These are phyloP conservation scores for Cercospora sp. DNA, from an alignment of 2,329 filamentous ascomycete species.

Conservation along the genomic window DNA sequence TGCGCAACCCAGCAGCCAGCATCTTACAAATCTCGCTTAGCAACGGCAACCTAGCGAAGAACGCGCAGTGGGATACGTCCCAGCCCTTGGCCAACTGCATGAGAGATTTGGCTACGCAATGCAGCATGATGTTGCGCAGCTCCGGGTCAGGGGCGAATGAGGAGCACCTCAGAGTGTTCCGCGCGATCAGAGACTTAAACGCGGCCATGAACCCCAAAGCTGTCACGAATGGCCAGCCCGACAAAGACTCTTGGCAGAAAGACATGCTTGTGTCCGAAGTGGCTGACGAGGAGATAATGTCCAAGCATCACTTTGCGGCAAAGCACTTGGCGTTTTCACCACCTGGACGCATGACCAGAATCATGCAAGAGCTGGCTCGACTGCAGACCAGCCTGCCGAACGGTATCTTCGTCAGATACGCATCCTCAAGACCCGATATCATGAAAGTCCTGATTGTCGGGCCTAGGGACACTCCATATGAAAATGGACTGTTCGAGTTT, in stretches of 20 bases:
- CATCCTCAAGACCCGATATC: slow-evolving; percentile 58
- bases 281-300: slow-evolving; percentile 43
- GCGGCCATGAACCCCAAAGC: slow-evolving; percentile 13
- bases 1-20: slow-evolving; percentile 40
- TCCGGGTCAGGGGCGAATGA: neutral
- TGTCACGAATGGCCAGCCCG: neutral
- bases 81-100: slow-evolving; percentile 35
- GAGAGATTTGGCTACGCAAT: slow-evolving; percentile 36
- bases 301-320: slow-evolving; percentile 31
- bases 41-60: slow-evolving; percentile 12
- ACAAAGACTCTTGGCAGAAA: slow-evolving; percentile 30
- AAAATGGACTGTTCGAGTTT: slow-evolving; percentile 59
- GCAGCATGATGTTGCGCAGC: slow-evolving; percentile 37
- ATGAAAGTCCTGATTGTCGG: slow-evolving; percentile 59
- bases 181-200: slow-evolving; percentile 13
- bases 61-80: slow-evolving; percentile 19
- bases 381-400: slow-evolving; percentile 51
- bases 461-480: slow-evolving; percentile 59
- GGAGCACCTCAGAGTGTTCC: slow-evolving; percentile 30
- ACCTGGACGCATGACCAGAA: slow-evolving; percentile 50
- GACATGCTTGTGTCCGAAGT: slow-evolving; percentile 41
- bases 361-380: slow-evolving; percentile 57
- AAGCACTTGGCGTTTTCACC: slow-evolving; percentile 13
- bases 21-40: slow-evolving; percentile 41
- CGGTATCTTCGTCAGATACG: slow-evolving; percentile 57